Evolutionary conservation across 106 monocot genomes (phyloP).

Genomic region (Apostasia ramifera): DNA sequence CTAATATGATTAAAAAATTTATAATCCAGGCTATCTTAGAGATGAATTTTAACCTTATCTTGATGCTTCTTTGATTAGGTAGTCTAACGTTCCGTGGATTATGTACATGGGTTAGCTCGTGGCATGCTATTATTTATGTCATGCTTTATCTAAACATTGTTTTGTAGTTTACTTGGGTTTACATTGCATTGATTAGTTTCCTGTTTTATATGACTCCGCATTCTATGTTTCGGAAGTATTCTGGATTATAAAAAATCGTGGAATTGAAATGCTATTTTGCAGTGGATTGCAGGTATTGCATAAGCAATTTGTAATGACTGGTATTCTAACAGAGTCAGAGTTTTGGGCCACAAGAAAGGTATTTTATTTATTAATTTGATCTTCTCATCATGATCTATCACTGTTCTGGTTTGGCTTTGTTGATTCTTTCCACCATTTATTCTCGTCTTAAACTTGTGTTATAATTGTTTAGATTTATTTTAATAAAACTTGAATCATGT

Average conservation of each 20-base stretch:
- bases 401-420: too few relatives aligned
- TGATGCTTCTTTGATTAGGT: too few relatives aligned
- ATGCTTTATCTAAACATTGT: slow-evolving; percentile 1
- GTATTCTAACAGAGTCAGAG: slow-evolving; percentile 78
- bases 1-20: too few relatives aligned
- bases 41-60: too few relatives aligned
- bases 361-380: not conserved
- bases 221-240: not conserved
- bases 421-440: too few relatives aligned
- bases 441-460: too few relatives aligned
- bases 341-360: slow-evolving; percentile 99
- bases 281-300: slow-evolving; percentile 96
- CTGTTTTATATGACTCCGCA: not conserved
- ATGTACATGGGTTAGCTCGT: too few relatives aligned
- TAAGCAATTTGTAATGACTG: slow-evolving; percentile 73
- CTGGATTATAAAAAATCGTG: not conserved
- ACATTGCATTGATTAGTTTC: not conserved
- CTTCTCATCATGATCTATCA: too few relatives aligned
- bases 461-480: too few relatives aligned
- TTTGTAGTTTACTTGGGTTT: not conserved
- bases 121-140: not conserved
- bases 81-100: too few relatives aligned
- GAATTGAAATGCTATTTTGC: slow-evolving; percentile 16
- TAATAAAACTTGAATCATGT: not conserved
- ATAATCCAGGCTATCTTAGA: too few relatives aligned